phyloP scores from a whole-genome alignment of 306 rosid genomes.

The Vicia faba region DNA sequence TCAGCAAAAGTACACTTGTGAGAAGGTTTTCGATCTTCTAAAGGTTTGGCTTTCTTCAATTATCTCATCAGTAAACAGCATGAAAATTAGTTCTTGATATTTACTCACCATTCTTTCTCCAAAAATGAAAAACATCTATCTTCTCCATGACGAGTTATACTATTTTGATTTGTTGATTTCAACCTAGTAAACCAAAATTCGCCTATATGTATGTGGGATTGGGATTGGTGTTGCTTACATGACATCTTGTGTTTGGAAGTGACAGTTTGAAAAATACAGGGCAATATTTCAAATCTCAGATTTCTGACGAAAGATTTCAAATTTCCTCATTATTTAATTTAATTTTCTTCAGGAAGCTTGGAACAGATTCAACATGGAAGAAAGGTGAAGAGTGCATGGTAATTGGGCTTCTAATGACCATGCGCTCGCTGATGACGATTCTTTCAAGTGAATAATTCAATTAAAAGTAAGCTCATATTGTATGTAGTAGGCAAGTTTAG shows the following conservation, averaged over 20 bases:
- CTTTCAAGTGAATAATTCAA: conserved; percentile 22
- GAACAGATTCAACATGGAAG: conserved; percentile 88
- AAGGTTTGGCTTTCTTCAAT: conserved; percentile 56
- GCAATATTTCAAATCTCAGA: conserved; percentile 9
- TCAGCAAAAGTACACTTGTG: conserved; percentile 86
- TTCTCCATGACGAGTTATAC: not conserved
- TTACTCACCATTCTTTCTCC: conserved; percentile 8
- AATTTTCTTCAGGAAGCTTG: conserved; percentile 77
- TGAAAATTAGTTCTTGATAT: conserved; percentile 28
- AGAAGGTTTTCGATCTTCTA: conserved; percentile 95
- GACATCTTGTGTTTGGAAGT: conserved; percentile 9
- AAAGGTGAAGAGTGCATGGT: conserved; percentile 48
- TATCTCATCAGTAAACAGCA: conserved; percentile 9
- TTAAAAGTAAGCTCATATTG: conserved; percentile 23
- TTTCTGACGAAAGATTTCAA: not conserved
- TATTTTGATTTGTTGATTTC: conserved; percentile 5
- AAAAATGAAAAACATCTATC: not conserved
- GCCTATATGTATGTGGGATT: not conserved
- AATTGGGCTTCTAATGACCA: conserved; percentile 9
- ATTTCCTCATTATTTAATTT: conserved; percentile 9
- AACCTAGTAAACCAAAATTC: not conserved
- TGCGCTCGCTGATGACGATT: conserved; percentile 16
- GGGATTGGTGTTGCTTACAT: not conserved
- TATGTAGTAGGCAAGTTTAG: conserved; percentile 13
- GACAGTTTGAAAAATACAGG: not conserved